Percentiles rank a stretch among this genome's conserved stretches.
Conservation (phyloP, 1,284 basidiomycete genomes). For the Leccinum angustisporum region DNA sequence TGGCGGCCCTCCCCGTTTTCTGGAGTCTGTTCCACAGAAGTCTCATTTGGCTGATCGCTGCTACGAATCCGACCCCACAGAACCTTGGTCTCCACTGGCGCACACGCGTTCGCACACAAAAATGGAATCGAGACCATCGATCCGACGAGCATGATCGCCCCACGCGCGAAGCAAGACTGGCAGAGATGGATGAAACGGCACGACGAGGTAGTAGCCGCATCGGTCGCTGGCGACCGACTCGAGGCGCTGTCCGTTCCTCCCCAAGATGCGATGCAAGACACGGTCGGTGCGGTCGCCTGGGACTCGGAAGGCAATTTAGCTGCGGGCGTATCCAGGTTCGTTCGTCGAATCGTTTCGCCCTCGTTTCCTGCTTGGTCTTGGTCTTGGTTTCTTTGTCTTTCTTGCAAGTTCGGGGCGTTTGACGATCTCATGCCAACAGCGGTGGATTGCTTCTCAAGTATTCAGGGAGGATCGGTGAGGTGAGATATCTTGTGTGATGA, state of each 20-base stretch:
- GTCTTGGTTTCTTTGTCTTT: not conserved
- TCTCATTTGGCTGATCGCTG: not conserved
- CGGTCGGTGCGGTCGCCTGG: constrained; percentile 69
- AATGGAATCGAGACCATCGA: constrained; percentile 37
- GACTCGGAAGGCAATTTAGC: constrained; percentile 46
- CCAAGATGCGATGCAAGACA: constrained; percentile 56
- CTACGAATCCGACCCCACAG: constrained; percentile 27
- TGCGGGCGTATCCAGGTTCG: constrained; percentile 73
- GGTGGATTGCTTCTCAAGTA: constrained; percentile 73
- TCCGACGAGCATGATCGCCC: constrained; percentile 46
- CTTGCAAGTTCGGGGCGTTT: not conserved
- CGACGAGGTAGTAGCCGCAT: constrained; percentile 3
- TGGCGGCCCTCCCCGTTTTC: not conserved
- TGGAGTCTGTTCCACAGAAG: too few species aligned
- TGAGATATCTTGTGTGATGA: constrained; percentile 26
- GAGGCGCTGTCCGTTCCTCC: constrained; percentile 17
- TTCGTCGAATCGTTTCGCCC: not conserved
- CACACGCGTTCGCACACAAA: constrained; percentile 45
- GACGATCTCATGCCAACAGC: constrained; percentile 35
- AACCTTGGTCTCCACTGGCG: constrained; percentile 53
- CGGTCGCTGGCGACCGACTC: not conserved
- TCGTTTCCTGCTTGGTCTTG: not conserved
- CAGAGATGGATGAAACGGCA: constrained; percentile 54
- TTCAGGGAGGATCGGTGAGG: constrained; percentile 71
- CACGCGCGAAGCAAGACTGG: constrained; percentile 56